These are phyloP conservation scores for Pseudoscleropodium purum DNA, from an alignment of 225 moss, liverwort and hornwort species.

Conservation along the genomic window DNA sequence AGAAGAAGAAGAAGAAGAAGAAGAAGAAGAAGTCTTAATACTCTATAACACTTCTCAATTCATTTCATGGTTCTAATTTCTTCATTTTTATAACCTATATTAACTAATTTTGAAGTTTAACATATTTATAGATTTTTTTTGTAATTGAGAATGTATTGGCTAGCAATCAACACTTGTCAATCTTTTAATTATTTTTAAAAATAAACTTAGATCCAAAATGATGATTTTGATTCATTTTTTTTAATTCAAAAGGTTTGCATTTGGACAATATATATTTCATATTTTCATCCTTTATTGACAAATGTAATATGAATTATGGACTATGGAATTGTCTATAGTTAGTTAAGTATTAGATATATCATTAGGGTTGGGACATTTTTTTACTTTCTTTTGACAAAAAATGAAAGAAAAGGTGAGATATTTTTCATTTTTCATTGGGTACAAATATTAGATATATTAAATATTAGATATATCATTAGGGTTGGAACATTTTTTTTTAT, in stretches of 20 bases:
- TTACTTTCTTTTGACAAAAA: neutral
- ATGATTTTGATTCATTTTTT: neutral
- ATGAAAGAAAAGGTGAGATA: neutral
- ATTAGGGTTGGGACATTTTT: too few relatives aligned
- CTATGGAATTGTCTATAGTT: neutral
- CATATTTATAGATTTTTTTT: rapidly evolving
- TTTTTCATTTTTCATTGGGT: neutral
- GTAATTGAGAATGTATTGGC: rapidly evolving
- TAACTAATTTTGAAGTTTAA: neutral
- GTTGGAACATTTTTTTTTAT: too few relatives aligned
- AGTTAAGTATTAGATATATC: neutral
- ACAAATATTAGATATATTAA: too few relatives aligned
- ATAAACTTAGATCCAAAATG: neutral
- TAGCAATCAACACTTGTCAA: rapidly evolving
- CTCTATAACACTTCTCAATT: neutral
- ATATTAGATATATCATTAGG: neutral
- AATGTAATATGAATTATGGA: rapidly evolving
- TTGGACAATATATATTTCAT: neutral
- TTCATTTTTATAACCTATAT: neutral
- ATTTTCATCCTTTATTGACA: rapidly evolving
- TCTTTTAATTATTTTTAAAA: neutral
- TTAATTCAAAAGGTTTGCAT: neutral
- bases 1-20: too few relatives aligned
- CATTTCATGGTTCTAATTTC: neutral
- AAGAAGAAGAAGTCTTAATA: rapidly evolving